phyloP scores from a whole-genome alignment of 495 filamentous ascomycete species.

The Margaritispora aquatica region DNA sequence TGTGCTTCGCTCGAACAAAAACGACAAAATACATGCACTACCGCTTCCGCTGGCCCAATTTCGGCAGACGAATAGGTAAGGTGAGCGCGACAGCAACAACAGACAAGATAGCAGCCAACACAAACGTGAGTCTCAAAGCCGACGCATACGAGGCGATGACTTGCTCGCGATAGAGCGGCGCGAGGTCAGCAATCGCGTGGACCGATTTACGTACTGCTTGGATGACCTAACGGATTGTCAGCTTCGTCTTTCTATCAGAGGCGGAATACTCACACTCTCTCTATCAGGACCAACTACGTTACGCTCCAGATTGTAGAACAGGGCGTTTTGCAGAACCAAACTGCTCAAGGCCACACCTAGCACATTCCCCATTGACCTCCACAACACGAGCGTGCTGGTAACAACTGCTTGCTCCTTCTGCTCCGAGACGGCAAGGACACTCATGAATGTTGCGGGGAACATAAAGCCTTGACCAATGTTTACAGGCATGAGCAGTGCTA shows the following conservation, averaged over 20 bases:
- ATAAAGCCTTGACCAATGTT: conserved; percentile 61
- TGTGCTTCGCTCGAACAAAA: too few species aligned
- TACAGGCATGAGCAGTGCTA: conserved; percentile 54
- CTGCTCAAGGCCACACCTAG: conserved; percentile 66
- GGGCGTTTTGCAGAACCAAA: conserved; percentile 68
- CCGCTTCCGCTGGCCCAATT: conserved; percentile 39
- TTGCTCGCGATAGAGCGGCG: conserved; percentile 30
- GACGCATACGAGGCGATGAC: conserved; percentile 55
- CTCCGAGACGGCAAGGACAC: conserved; percentile 58
- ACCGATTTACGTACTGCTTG: conserved; percentile 35
- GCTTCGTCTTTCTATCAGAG: background rate
- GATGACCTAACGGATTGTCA: conserved; percentile 21
- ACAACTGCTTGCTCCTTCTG: conserved; percentile 72
- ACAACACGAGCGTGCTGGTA: conserved; percentile 63
- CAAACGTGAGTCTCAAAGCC: conserved; percentile 33
- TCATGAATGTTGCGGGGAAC: conserved; percentile 59
- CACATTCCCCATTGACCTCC: conserved; percentile 61
- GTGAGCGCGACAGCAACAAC: conserved; percentile 42
- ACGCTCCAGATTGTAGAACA: conserved; percentile 50
- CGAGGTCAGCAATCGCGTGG: conserved; percentile 34
- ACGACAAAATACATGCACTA: too few species aligned
- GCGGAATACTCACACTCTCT: conserved; percentile 31
- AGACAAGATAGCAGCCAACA: conserved; percentile 40
- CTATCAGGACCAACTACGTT: conserved; percentile 51
- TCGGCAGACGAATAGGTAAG: conserved; percentile 46